Evolutionary conservation across 2,329 filamentous ascomycete genomes (phyloP), one percentile per base, ranked within the genome.

Genomic region (Calonectria montana): DNA sequence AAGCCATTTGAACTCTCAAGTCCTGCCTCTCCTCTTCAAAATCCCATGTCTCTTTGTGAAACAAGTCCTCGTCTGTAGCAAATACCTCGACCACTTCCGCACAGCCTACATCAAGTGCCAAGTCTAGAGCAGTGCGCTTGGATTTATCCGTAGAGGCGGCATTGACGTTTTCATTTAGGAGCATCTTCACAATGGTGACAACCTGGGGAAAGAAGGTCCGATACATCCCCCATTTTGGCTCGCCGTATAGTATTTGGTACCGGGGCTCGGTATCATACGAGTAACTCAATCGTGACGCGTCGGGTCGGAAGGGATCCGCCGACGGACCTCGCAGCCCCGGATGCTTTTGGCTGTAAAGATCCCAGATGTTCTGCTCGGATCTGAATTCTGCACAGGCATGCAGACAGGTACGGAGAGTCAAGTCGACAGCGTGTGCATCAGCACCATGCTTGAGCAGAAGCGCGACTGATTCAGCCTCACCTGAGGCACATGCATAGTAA

Each of bases 401-500:
- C 0, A 78, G 67, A 31, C 55, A 68, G 7, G 66, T 76, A 4
- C 64, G 37, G 0, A 35, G 31, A 10, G 71, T 9, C 0, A 37
- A 48, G 12, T 75, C 75, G 2, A 69, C 7, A 0, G 21, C 39
- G 12, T 65, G 27, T 3, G 43, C 35, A 8, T 65, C 48, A 2
- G 71, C 76, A 2, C 75, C 74, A 16, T 71, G 29, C 4, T 61
- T 31, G 10, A 78, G 65, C 1, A 78, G 74, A 8, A 73, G 47
- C 2, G 61, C 61, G 1, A 78, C 74, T 1, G 50, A 73, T 31
- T 78, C 76, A 0, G 69, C 21, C 4, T 77, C 71, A 10, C 76
- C 76, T 3, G 76, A 78, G 21, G 43, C 65, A 7, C 74, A 76
- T 3, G 76, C 76, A 31, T 76, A 76, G 37, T 75, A 61, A 1